phyloP scores from a whole-genome alignment of 306 rosid species.

The Prunus salicina region DNA sequence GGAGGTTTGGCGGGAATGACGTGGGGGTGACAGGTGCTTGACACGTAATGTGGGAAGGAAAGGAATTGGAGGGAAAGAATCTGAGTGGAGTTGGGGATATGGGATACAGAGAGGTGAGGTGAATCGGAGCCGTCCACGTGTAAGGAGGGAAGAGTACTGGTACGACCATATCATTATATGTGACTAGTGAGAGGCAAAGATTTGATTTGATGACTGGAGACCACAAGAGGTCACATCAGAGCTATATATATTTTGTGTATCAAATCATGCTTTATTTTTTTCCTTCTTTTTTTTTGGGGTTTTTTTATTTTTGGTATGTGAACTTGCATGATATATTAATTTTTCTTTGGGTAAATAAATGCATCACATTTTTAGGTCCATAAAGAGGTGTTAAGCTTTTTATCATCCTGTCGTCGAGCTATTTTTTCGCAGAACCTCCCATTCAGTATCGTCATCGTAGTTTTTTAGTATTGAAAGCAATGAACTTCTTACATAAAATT shows the following conservation, averaged over 20 bases:
- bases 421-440: no score
- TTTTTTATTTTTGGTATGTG: no score
- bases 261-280: no score
- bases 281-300: no score
- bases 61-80: constrained; percentile 49
- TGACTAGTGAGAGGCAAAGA: constrained; percentile 17
- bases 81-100: constrained; percentile 17
- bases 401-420: no score
- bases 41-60: constrained; percentile 27
- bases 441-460: no score
- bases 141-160: not conserved
- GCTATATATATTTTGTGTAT: not conserved
- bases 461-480: no score
- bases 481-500: no score
- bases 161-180: not conserved
- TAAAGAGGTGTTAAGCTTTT: no score
- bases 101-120: constrained; percentile 26
- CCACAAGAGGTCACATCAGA: constrained; percentile 30
- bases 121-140: constrained; percentile 38
- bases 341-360: no score
- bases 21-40: constrained; percentile 23
- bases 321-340: no score
- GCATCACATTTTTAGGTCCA: no score
- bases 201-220: constrained; percentile 51
- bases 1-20: constrained; percentile 18